These are phyloP conservation scores for Cynanchum wilfordii DNA, from an alignment of 257 asterid species.

Conservation along the genomic window DNA sequence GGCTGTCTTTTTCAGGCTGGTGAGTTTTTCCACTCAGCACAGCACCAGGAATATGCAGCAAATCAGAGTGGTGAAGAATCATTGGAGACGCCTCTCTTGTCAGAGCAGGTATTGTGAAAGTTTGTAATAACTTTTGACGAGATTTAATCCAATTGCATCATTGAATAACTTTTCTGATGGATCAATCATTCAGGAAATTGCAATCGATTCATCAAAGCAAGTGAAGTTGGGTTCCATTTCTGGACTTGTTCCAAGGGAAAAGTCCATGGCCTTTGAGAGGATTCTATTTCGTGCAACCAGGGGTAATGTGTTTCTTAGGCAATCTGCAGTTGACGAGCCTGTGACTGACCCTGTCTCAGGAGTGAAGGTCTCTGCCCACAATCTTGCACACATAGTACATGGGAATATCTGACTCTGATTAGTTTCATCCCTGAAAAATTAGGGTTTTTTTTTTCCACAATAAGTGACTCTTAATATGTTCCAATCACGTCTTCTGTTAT, in stretches of 20 bases:
- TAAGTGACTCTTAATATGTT: neutral
- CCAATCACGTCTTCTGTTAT: neutral
- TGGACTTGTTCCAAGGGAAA: slow-evolving; percentile 93
- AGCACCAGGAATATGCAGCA: slow-evolving; percentile 60
- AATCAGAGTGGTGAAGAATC: slow-evolving; percentile 78
- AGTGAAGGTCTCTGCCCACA: slow-evolving; percentile 57
- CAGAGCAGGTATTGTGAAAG: slow-evolving; percentile 51
- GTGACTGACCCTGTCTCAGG: slow-evolving; percentile 89
- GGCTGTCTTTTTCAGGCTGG: slow-evolving; percentile 53
- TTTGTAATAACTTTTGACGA: neutral
- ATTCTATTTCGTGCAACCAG: slow-evolving; percentile 96
- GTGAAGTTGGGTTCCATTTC: slow-evolving; percentile 80
- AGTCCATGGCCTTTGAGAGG: slow-evolving; percentile 94
- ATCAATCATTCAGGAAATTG: slow-evolving; percentile 41
- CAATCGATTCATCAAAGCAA: slow-evolving; percentile 81
- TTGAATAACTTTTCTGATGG: slow-evolving; percentile 15
- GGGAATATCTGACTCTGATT: neutral
- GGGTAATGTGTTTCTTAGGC: slow-evolving; percentile 91
- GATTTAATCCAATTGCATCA: neutral
- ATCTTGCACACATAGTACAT: neutral
- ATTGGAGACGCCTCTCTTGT: slow-evolving; percentile 74
- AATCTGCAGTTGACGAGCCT: slow-evolving; percentile 69
- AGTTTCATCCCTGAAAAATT: neutral
- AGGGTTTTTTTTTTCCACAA: neutral
- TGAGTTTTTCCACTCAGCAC: slow-evolving; percentile 75